Base-by-base conservation (phyloP, 2,329 filamentous ascomycete genomes). In the Exserohilum turcica region DNA sequence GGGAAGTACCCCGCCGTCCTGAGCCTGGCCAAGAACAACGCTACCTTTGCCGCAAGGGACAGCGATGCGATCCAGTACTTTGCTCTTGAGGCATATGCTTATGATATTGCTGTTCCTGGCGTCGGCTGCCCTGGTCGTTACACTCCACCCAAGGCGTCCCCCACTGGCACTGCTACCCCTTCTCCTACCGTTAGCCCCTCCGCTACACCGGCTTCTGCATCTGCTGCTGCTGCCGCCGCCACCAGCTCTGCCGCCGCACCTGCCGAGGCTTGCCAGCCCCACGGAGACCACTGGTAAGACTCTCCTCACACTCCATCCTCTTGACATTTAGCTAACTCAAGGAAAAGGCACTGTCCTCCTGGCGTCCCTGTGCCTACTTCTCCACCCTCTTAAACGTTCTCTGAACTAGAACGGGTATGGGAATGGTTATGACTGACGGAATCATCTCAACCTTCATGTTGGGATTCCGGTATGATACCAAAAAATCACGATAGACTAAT, bases 31-130 rank as follows among this genome's bases (percentile, higher is more conserved):
- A 70, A 76, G 56, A 74, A 79, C 6, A 79, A 82, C 6, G 73
- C 77, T 4, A 78, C 79, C 21, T 76, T 80, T 2, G 74, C 80
- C 5, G 81, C 77, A 3, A 75, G 80, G 24, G 86, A 90, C 72
- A 86, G 82, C 28, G 81, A 88, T 57, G 80, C 82, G 0, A 76
- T 90, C 36, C 84, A 88, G 72, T 87, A 86, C 71, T 90, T 90
- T 67, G 86, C 87, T 4, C 80, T 88, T 6, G 85, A 89, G 53
- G 84, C 79, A 1, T 90, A 86, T 70, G 86, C 86, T 0, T 84
- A 81, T 58, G 86, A 89, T 54, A 79, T 89, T 62, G 83, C 83
- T 6, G 76, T 84, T 5, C 86, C 86, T 0, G 86, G 86, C 0
- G 78, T 81, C 24, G 86, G 86, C 0, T 89, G 86, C 67, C 69